These are phyloP conservation scores for Chamaecrista fasciculata DNA, from an alignment of 306 rosid species.

Conservation along the genomic window DNA sequence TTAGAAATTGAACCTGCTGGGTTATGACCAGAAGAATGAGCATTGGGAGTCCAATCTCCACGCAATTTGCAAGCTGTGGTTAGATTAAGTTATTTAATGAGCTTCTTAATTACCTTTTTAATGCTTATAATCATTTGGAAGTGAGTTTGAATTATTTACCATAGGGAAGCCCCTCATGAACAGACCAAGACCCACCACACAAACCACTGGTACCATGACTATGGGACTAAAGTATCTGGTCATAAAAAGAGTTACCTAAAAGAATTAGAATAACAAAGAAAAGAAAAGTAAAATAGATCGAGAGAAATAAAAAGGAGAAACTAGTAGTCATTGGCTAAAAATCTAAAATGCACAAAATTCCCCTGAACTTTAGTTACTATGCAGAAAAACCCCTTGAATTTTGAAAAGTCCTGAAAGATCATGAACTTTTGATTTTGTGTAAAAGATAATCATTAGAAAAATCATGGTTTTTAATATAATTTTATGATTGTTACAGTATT, in stretches of 20 bases:
- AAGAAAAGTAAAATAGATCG: not conserved
- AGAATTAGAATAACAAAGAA: not conserved
- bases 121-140: slow-evolving; percentile 13
- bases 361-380: no score
- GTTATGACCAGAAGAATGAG: slow-evolving; percentile 64
- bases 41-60: slow-evolving; percentile 86
- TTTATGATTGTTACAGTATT: no score
- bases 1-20: slow-evolving; percentile 80
- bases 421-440: no score
- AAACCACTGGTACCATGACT: slow-evolving; percentile 65
- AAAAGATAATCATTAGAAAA: no score
- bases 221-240: slow-evolving; percentile 80
- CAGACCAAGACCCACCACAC: slow-evolving; percentile 80
- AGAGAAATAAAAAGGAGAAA: not conserved
- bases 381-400: no score
- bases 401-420: no score
- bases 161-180: slow-evolving; percentile 79
- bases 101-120: not conserved
- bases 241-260: slow-evolving; percentile 7
- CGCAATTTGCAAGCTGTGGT: slow-evolving; percentile 85
- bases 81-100: slow-evolving; percentile 24
- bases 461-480: no score
- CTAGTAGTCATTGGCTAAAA: no score
- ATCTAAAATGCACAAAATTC: no score
- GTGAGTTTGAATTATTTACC: slow-evolving; percentile 45